A percentile compares a stretch with the other conserved stretches of the same genome.
phyloP scores from a whole-genome alignment of 495 filamentous ascomycete species.

The Trichoderma reesei region DNA sequence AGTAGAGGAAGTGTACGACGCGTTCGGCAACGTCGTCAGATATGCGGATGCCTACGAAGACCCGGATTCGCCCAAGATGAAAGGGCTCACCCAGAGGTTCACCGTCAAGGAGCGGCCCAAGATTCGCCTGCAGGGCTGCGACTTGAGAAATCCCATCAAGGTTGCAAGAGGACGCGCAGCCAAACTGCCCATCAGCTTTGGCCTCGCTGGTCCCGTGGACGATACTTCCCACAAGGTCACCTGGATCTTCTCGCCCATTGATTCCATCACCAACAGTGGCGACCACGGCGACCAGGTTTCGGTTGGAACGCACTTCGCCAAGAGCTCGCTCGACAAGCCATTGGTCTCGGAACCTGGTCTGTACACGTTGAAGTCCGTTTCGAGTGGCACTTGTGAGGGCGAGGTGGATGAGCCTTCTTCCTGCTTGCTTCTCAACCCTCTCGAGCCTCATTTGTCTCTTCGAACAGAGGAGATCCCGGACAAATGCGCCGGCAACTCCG shows the following conservation, averaged over 20 bases:
- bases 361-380: conserved; percentile 70
- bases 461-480: conserved; percentile 73
- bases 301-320: conserved; percentile 42
- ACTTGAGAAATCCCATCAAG: conserved; percentile 67
- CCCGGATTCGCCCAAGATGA: conserved; percentile 46
- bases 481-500: conserved; percentile 86
- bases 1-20: conserved; percentile 86
- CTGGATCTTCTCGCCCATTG: conserved; percentile 62
- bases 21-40: conserved; percentile 72
- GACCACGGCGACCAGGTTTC: conserved; percentile 48
- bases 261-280: conserved; percentile 50
- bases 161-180: conserved; percentile 62
- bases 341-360: conserved; percentile 67
- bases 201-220: conserved; percentile 46
- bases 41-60: conserved; percentile 63
- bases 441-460: conserved; percentile 69
- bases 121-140: conserved; percentile 60
- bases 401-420: conserved; percentile 88
- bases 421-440: conserved; percentile 81
- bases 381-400: conserved; percentile 70
- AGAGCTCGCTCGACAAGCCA: conserved; percentile 38
- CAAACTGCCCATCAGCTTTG: conserved; percentile 63
- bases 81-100: conserved; percentile 64
- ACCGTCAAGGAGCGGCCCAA: conserved; percentile 78
- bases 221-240: conserved; percentile 48